A percentile compares a stretch with the other conserved stretches of the same genome.
phyloP scores from a whole-genome alignment of 306 rosid genomes.

The Quercus agrifolia region DNA sequence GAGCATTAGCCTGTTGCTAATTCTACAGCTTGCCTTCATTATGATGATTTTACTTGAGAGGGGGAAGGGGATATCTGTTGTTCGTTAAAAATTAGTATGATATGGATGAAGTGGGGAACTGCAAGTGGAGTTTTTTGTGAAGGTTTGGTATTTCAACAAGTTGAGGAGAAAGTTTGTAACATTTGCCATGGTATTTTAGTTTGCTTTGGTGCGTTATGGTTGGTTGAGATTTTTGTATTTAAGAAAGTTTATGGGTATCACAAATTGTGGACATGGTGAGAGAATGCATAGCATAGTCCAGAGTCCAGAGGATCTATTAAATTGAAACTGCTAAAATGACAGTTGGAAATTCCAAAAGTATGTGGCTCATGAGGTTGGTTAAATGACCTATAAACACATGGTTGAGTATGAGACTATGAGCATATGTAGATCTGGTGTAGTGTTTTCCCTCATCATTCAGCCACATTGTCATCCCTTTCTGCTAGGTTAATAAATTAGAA shows the following conservation, averaged over 20 bases:
- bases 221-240: background rate
- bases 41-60: conserved; percentile 3
- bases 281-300: background rate
- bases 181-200: background rate
- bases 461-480: background rate
- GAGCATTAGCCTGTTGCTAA: background rate
- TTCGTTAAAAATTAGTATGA: background rate
- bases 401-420: no score
- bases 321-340: background rate
- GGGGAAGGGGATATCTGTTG: background rate
- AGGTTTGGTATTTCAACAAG: background rate
- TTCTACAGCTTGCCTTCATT: background rate
- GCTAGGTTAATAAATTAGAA: background rate
- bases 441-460: background rate
- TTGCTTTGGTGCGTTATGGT: background rate
- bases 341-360: background rate
- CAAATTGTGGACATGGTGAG: background rate
- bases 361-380: background rate
- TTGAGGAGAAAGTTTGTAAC: background rate
- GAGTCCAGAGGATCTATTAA: background rate
- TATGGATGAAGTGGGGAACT: background rate
- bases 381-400: background rate
- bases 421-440: background rate
- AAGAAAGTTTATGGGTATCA: background rate
- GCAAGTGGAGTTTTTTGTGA: background rate